A percentile compares a stretch with the other conserved stretches of the same genome.
Conservation (phyloP, 75 land plant genomes). For the Picea sitchensis region DNA sequence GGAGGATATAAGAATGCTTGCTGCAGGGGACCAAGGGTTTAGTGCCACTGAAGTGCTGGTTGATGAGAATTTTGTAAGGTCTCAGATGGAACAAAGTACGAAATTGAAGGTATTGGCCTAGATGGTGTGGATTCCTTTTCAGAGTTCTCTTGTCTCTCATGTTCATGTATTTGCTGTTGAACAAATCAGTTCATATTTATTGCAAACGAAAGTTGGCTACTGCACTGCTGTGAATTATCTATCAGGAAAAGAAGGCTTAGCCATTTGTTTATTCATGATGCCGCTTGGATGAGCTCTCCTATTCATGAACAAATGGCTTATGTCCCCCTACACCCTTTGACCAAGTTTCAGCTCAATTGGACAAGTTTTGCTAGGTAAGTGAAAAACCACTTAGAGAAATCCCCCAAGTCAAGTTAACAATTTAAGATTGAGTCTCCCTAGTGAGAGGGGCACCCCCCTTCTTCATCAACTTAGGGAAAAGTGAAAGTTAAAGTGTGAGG, state of each 20-base stretch:
- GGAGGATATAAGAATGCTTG: slow-evolving; percentile 11
- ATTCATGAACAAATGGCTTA: too few relatives aligned
- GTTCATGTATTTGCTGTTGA: neutral
- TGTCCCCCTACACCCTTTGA: too few relatives aligned
- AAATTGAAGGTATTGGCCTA: slow-evolving; percentile 3
- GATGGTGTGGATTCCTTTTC: neutral
- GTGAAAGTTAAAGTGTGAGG: too few relatives aligned
- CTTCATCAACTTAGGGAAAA: too few relatives aligned
- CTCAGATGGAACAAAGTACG: slow-evolving; percentile 17
- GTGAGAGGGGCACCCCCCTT: too few relatives aligned
- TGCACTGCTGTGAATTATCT: neutral
- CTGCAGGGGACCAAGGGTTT: slow-evolving; percentile 6
- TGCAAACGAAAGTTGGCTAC: neutral
- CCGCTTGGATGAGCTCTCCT: too few relatives aligned
- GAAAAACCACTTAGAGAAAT: too few relatives aligned
- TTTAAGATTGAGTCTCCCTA: too few relatives aligned
- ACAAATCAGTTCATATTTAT: neutral
- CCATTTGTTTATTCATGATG: too few relatives aligned
- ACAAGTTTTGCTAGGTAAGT: too few relatives aligned
- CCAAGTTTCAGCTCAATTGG: too few relatives aligned
- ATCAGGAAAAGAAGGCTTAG: neutral
- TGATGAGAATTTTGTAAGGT: slow-evolving; percentile 25
- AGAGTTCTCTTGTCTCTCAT: neutral
- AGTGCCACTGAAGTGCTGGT: slow-evolving; percentile 16
- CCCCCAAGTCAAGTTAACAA: too few relatives aligned